Evolutionary conservation across 2,329 filamentous ascomycete genomes (phyloP), one percentile per base, ranked within the genome.

Genomic region (Talaromyces amestolkiae): DNA sequence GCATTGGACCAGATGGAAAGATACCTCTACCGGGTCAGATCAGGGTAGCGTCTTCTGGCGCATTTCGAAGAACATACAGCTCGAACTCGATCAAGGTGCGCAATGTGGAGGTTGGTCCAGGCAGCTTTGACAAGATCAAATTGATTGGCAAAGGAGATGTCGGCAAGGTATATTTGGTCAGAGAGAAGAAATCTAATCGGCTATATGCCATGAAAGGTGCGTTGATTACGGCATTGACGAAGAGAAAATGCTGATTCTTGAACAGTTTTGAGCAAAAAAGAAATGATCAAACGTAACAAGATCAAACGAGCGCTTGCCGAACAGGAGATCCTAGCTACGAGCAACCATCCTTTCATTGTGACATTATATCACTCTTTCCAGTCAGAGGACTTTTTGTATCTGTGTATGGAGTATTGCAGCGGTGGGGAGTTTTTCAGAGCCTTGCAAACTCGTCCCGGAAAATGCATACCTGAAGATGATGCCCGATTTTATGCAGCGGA

Each of bases 201-300:
- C 81, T 99, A 61, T 99, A 98, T 80, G 95, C 95, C 63, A 99
- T 99, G 95, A 99, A 99, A 82, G 94, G 94, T 97, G 78, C 71
- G 84, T 77, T 67, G 13, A 41, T 39, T 27, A 8, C 22, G 24
- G 39, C 27, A 41, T 35, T 17, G 1, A n/a, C 24, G 8, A 63
- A 49, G 13, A 61, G 22, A 51, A 51, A 69, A 68, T 54, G 72
- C 80, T 85, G 72, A 85, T 77, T 62, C n/a, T 3, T 49, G 13
- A 1, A 17, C 75, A 98, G 95, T 99, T 6, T 78, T 99, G 79
- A 98, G 93, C 85, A 99, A 99, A 81, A 97, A 98, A 84, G 95
- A 99, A 80, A 99, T 99, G 95, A 99, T 99, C 80, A 99, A 99
- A 83, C 91, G 95, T 66, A 99, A 99, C 84, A 99, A 99, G 86